Evolutionary conservation across 352 stramenopile genomes (phyloP).

Genomic region (Globisporangium heterothallicum): DNA sequence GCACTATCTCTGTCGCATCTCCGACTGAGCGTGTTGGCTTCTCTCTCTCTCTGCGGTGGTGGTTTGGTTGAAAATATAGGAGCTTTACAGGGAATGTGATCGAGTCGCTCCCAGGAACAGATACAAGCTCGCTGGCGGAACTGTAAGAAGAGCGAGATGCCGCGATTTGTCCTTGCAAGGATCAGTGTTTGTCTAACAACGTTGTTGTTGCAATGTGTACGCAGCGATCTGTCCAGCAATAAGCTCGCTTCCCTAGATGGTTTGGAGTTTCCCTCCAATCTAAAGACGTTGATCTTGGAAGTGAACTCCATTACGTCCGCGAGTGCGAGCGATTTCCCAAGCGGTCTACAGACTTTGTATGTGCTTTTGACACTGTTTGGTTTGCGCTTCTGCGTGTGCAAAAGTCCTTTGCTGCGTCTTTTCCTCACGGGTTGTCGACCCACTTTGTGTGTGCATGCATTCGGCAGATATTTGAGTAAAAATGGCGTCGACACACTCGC

Average conservation of each 20-base stretch:
- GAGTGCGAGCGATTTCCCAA: not conserved
- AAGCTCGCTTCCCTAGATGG: not conserved
- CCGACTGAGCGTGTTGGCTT: no score
- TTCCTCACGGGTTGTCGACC: no score
- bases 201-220: not conserved
- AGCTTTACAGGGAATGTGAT: not conserved
- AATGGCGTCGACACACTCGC: not conserved
- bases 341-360: not conserved
- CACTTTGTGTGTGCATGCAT: no score
- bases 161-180: not conserved
- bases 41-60: no score
- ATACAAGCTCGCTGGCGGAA: not conserved
- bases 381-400: no score
- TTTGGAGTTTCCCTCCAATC: not conserved
- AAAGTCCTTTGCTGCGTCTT: no score
- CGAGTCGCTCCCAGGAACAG: not conserved
- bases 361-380: no score
- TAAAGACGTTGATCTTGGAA: not conserved
- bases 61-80: not conserved
- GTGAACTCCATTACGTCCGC: not conserved
- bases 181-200: no score
- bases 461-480: not conserved
- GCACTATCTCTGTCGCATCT: no score
- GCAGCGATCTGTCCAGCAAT: not conserved
- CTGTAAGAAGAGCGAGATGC: not conserved